Base-by-base conservation (phyloP, 2,329 filamentous ascomycete genomes). In the Fusarium annulatum region DNA sequence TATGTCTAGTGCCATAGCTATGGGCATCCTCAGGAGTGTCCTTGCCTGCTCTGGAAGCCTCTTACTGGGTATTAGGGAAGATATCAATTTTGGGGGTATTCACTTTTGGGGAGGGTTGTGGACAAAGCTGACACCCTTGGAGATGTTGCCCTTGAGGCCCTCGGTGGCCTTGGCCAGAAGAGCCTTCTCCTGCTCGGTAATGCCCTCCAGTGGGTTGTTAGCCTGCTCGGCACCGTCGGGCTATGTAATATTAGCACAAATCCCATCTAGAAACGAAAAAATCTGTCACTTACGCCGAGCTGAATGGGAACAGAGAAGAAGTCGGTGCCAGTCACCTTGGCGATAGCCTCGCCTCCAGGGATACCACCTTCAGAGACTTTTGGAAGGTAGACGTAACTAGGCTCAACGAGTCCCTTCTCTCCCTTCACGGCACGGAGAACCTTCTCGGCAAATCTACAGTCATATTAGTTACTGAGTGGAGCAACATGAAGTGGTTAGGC, bases 301-400 rank as follows among this genome's bases (percentile, higher is more conserved):
- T 97, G 94, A 77, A 98, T 90, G 70, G 95, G 96, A 62, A 97
- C 94, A 67, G 96, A 97, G 90, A 99, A 99, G 89, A 94, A 99
- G 64, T 99, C 95, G 73, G 89, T 85, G 77, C 95, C 95, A 71
- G 92, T 94, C 80, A 92, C 90, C 88, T 97, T 94, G 72, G 89
- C 89, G 78, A 99, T 92, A 76, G 90, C 94, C 61, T 96, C 93
- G 80, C 96, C 96, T 71, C 96, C 96, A 61, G 93, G 86, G 56
- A 99, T 90, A 84, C 96, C 96, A 56, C 96, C 96, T 72, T 96
- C 96, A 61, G 93, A 86, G 57, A 99, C 90, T 84, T 96, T 96
- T 56, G 94, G 92, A 41, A 98, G 93, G 88, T 98, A 98, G 86
- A 99, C 92, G 85, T 93, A 99, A 83, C 94, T 96, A 79, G 96